Conservation (phyloP, 1,284 basidiomycete genomes). For the Irpex sp. region DNA sequence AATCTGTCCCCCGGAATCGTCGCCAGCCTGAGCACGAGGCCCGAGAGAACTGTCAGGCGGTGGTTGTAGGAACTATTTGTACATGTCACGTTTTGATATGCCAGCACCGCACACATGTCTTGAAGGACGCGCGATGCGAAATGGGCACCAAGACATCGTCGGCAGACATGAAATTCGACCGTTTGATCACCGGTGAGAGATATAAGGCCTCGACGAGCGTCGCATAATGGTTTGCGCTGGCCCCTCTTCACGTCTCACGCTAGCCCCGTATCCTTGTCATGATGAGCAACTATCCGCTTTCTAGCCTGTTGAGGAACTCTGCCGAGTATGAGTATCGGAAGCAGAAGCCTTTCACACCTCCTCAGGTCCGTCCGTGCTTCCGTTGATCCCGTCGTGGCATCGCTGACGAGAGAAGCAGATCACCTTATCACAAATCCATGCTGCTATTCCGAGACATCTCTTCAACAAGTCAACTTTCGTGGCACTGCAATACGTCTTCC, state of each 20-base stretch:
- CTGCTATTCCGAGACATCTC: conserved; percentile 57
- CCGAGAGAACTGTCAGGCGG: neutral
- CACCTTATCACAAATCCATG: conserved; percentile 42
- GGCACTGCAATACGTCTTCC: conserved; percentile 54
- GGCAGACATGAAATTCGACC: neutral
- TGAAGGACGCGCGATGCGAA: neutral
- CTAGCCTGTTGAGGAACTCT: conserved; percentile 33
- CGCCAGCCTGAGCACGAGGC: neutral
- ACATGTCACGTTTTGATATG: neutral
- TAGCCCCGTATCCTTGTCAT: neutral
- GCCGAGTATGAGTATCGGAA: conserved; percentile 37
- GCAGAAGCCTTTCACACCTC: conserved; percentile 35
- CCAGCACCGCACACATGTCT: neutral
- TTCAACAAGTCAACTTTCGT: conserved; percentile 64
- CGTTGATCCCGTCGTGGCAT: neutral
- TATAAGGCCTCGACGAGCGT: neutral
- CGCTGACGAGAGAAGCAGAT: conserved; percentile 22
- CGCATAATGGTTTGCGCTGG: neutral
- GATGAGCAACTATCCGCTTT: neutral
- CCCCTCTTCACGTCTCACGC: neutral
- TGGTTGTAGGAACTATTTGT: neutral
- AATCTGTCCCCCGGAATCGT: neutral
- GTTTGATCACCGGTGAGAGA: neutral
- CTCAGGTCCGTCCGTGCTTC: conserved; percentile 22
- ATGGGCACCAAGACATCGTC: neutral